These are phyloP conservation scores for Arthrobotrys conoides DNA, from an alignment of 2,329 filamentous ascomycete genomes.

Conservation along the genomic window DNA sequence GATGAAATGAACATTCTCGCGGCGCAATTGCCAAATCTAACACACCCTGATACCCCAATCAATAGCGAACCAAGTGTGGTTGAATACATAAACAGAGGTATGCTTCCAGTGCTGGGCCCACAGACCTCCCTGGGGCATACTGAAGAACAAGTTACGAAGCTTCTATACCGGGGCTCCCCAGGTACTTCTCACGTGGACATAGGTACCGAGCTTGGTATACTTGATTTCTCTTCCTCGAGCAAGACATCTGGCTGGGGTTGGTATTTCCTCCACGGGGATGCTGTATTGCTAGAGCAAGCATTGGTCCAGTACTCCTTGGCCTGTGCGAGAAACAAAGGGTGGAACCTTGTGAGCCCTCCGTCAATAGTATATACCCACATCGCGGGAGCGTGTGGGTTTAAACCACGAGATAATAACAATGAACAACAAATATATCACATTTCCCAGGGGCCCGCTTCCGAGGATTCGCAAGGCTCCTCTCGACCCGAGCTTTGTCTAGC, in stretches of 20 bases:
- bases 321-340: slow-evolving; percentile 80
- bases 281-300: slow-evolving; percentile 92
- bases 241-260: slow-evolving; percentile 95
- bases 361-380: slow-evolving; percentile 94
- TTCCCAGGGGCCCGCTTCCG: slow-evolving; percentile 71
- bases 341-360: slow-evolving; percentile 85
- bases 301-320: slow-evolving; percentile 87
- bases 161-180: slow-evolving; percentile 45
- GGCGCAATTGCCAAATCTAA: slow-evolving; percentile 86
- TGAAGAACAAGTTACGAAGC: slow-evolving; percentile 62
- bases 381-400: slow-evolving; percentile 90
- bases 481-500: slow-evolving; percentile 82
- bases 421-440: slow-evolving; percentile 93
- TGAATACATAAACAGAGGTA: slow-evolving; percentile 83
- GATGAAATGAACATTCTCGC: slow-evolving; percentile 81
- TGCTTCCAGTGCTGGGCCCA: slow-evolving; percentile 65
- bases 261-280: slow-evolving; percentile 96
- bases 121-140: slow-evolving; percentile 59
- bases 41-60: slow-evolving; percentile 80
- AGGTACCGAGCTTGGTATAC: slow-evolving; percentile 84
- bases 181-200: slow-evolving; percentile 83
- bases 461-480: slow-evolving; percentile 66
- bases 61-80: slow-evolving; percentile 77
- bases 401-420: slow-evolving; percentile 88
- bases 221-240: slow-evolving; percentile 87